Percentiles rank a stretch among this genome's conserved stretches.
phyloP scores from a whole-genome alignment of 2,329 filamentous ascomycete genomes.

The Iodosphaeria phyllophila region DNA sequence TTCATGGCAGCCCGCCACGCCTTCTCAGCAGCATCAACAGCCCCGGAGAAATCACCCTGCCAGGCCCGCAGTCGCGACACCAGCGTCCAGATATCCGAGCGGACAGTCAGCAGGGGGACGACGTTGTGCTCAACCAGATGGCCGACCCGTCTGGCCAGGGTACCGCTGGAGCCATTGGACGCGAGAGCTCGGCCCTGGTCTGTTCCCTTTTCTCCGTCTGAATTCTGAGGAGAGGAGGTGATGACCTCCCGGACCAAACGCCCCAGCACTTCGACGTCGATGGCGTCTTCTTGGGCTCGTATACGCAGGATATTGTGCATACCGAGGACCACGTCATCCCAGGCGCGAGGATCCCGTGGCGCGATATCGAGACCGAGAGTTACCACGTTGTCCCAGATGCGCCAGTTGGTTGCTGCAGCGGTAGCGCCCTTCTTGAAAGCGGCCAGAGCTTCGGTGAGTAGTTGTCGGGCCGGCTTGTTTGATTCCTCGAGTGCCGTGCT shows the following conservation, averaged over 20 bases:
- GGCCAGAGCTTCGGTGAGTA: conserved; percentile 56
- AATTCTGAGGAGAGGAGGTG: conserved; percentile 24
- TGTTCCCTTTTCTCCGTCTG: too few relatives aligned
- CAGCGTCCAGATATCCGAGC: conserved; percentile 59
- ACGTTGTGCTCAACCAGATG: conserved; percentile 58
- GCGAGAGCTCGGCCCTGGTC: too few relatives aligned
- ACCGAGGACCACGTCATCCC: conserved; percentile 57
- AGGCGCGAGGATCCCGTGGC: too few relatives aligned
- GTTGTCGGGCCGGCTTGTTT: conserved; percentile 31
- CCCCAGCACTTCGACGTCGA: conserved; percentile 57
- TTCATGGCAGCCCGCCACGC: conserved; percentile 61
- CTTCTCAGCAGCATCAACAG: conserved; percentile 73
- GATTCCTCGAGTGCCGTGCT: too few relatives aligned
- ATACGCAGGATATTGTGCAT: conserved; percentile 61
- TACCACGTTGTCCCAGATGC: conserved; percentile 94
- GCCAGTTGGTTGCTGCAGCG: conserved; percentile 69
- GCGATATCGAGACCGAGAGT: conserved; percentile 59
- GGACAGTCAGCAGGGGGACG: conserved; percentile 67
- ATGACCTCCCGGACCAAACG: conserved; percentile 51
- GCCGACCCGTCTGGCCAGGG: conserved; percentile 42
- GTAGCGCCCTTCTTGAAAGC: conserved; percentile 78
- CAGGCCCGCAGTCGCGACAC: conserved; percentile 57
- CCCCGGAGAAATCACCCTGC: conserved; percentile 48
- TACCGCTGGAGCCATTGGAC: too few relatives aligned
- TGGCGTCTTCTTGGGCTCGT: conserved; percentile 55